Evolutionary conservation across 1,139 yeast species (phyloP).

Genomic region (Geotrichum cucujoidarum): DNA sequence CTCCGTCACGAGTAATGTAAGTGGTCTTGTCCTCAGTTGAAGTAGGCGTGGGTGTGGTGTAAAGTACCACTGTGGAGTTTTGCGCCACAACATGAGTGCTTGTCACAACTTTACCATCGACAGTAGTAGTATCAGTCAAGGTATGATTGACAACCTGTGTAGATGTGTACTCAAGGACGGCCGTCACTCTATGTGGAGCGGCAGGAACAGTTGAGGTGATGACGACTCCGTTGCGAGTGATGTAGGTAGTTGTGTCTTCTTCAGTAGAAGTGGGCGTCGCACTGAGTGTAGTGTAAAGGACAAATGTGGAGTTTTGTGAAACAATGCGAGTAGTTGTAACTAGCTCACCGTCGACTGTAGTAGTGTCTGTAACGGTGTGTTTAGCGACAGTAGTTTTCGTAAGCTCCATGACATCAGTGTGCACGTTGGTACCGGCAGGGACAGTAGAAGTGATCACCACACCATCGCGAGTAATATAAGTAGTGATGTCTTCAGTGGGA

Average conservation of each 20-base stretch:
- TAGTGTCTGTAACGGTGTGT: background rate
- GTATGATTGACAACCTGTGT: background rate
- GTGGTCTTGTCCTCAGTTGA: background rate
- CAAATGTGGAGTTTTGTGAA: background rate
- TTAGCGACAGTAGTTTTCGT: background rate
- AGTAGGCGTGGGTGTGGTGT: background rate
- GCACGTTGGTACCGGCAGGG: background rate
- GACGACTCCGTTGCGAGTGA: background rate
- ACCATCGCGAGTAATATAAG: background rate
- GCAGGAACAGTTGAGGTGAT: background rate
- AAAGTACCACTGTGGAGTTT: slow-evolving; percentile 7
- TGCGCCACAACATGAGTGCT: slow-evolving; percentile 6
- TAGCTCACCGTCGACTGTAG: background rate
- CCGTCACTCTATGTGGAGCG: background rate
- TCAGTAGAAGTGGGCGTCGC: slow-evolving; percentile 1
- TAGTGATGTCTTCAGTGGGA: background rate
- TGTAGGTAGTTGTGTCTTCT: background rate
- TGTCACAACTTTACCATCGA: slow-evolving; percentile 8
- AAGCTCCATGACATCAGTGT: too few species aligned
- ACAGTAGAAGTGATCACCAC: background rate
- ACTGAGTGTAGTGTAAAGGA: background rate
- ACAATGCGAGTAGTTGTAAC: background rate
- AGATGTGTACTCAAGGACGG: background rate
- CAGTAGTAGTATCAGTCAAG: slow-evolving; percentile 6
- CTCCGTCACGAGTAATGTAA: background rate